Evolutionary conservation across 169 alveolate species (phyloP).

Genomic region (Neospora caninum): DNA sequence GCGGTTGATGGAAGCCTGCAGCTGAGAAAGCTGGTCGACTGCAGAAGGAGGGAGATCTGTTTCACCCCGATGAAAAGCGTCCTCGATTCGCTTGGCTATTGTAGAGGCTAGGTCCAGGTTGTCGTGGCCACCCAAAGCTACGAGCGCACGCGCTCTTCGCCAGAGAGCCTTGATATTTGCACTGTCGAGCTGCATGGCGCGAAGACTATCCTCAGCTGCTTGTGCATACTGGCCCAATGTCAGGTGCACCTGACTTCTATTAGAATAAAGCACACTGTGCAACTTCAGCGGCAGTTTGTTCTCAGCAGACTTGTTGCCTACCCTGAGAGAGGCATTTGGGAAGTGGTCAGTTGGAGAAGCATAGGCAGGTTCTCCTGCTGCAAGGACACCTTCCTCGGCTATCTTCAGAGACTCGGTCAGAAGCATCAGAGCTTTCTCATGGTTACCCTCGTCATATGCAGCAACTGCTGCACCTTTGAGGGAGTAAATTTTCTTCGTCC

Average conservation of each 20-base stretch:
- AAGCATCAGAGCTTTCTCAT: not conserved
- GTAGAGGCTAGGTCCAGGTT: not conserved
- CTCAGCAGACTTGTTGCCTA: not conserved
- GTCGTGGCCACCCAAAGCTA: not conserved
- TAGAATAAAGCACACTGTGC: constrained; percentile 12
- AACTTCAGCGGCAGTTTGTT: not conserved
- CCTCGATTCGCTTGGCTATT: not conserved
- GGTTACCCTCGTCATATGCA: not conserved
- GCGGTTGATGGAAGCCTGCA: not conserved
- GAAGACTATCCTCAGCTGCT: constrained; percentile 6
- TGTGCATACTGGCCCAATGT: not conserved
- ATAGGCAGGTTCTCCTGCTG: not conserved
- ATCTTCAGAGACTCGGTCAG: not conserved
- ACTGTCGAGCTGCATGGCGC: constrained; percentile 30
- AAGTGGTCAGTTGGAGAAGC: not conserved
- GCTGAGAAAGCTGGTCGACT: not conserved
- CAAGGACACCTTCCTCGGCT: constrained; percentile 7
- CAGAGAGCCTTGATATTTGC: constrained; percentile 3
- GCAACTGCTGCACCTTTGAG: not conserved
- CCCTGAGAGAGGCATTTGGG: not conserved
- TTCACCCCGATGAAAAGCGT: not conserved
- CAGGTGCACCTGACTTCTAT: constrained; percentile 15
- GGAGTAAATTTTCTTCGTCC: not conserved
- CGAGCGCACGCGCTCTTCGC: constrained; percentile 5
- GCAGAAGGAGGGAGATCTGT: not conserved